A percentile compares a stretch with the other conserved stretches of the same genome.
Conservation (phyloP, 75 land plant species). For the Selaginella moellendorffii region DNA sequence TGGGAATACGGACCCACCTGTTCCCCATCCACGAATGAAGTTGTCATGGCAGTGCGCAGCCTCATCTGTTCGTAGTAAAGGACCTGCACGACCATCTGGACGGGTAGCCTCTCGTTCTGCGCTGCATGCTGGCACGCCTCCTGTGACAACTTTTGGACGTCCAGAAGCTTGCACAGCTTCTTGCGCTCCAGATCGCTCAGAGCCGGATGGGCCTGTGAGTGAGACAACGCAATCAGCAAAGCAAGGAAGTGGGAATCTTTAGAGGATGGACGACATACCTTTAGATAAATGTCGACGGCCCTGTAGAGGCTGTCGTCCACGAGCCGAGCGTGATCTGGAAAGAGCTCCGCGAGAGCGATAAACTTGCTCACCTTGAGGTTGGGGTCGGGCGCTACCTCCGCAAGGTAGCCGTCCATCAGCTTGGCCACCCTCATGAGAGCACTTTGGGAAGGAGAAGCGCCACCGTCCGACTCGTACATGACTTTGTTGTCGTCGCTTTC, state of each 20-base stretch:
- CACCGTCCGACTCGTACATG: slow-evolving; percentile 45
- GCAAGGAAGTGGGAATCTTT: not conserved
- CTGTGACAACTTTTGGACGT: slow-evolving; percentile 81
- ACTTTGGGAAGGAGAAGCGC: slow-evolving; percentile 47
- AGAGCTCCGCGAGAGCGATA: slow-evolving; percentile 42
- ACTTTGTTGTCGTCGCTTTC: slow-evolving; percentile 9
- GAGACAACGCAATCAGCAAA: not conserved
- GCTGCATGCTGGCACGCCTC: slow-evolving; percentile 95
- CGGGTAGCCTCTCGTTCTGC: slow-evolving; percentile 84
- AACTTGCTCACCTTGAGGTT: slow-evolving; percentile 68
- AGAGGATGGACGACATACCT: slow-evolving; percentile 28
- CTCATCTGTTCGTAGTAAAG: slow-evolving; percentile 88
- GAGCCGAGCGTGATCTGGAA: slow-evolving; percentile 51
- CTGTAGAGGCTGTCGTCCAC: slow-evolving; percentile 70
- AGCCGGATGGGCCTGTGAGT: slow-evolving; percentile 73
- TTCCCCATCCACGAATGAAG: not conserved
- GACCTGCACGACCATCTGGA: slow-evolving; percentile 85
- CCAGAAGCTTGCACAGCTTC: slow-evolving; percentile 71
- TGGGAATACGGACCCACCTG: slow-evolving; percentile 26
- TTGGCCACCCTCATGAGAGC: slow-evolving; percentile 54
- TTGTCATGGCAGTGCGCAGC: slow-evolving; percentile 63
- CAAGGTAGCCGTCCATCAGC: slow-evolving; percentile 60
- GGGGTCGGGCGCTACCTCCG: slow-evolving; percentile 80
- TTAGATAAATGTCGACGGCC: slow-evolving; percentile 70
- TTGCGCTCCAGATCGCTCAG: slow-evolving; percentile 67